Conservation (phyloP, 805 yeast genomes). For the Candida morakotiae region DNA sequence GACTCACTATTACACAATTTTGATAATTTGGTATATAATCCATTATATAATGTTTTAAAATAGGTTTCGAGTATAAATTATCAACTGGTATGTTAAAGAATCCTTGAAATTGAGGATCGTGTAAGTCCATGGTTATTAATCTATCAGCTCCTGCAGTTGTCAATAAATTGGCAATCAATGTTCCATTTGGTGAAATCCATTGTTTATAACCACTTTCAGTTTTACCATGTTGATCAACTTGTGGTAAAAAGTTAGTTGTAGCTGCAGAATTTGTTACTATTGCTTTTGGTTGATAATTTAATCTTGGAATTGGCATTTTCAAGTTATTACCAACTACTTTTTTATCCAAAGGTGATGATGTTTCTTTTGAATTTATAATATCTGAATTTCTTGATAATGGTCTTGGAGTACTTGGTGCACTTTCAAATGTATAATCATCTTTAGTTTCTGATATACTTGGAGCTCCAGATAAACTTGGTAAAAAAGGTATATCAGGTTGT, state of each 20-base stretch:
- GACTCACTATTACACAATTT: conserved; percentile 89
- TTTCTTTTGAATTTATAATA: background rate
- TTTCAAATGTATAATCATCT: conserved; percentile 44
- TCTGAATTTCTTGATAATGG: conserved; percentile 24
- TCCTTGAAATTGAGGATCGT: conserved; percentile 97
- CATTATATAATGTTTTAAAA: conserved; percentile 78
- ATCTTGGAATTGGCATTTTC: conserved; percentile 9
- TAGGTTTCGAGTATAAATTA: conserved; percentile 83
- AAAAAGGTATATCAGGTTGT: conserved; percentile 90
- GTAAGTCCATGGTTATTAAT: conserved; percentile 95
- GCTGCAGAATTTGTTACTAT: conserved; percentile 31
- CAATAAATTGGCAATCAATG: conserved; percentile 80
- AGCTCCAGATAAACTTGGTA: conserved; percentile 60
- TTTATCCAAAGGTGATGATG: conserved; percentile 7
- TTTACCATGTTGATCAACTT: conserved; percentile 33
- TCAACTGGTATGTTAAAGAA: conserved; percentile 96
- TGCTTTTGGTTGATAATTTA: conserved; percentile 17
- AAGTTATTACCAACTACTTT: conserved; percentile 8
- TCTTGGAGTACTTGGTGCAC: conserved; percentile 51
- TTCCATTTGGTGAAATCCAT: conserved; percentile 96
- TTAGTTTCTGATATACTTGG: conserved; percentile 42
- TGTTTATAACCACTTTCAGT: conserved; percentile 74
- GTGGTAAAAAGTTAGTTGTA: conserved; percentile 25
- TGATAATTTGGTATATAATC: conserved; percentile 73
- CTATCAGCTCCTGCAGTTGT: conserved; percentile 96